Base-by-base conservation (phyloP, 2,329 filamentous ascomycete genomes). In the Botrytis cinerea region DNA sequence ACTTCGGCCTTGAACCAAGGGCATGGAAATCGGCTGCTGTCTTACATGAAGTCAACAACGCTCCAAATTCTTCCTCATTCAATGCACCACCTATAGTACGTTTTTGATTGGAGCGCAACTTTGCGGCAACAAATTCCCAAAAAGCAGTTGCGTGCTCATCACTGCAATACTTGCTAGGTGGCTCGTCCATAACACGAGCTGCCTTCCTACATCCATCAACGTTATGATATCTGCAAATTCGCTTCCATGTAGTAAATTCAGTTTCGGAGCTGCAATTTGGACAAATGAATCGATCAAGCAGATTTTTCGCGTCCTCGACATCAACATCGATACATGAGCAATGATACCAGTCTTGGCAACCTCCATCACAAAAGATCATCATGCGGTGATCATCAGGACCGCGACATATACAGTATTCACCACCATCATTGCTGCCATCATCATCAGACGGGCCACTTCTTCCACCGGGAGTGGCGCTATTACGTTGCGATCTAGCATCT, bases 291-390 rank as follows among this genome's bases (percentile, higher is more conserved):
- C 76, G 76, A 73, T 81, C 79, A n/a, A 81, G 74, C 20, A 81
- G 75, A 54, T 79, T 76, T 57, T 76, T 78, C 32, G 79, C 78
- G 68, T 80, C 80, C 2, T 75, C 76, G 22, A 78, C 77, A 40
- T 79, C 74, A 46, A 81, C 76, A 51, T 75, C 73, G 54, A 81
- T 75, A 54, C 80, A 81, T 22, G 76, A 77, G 71, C 78, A 80
- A 70, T 81, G 80, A 66, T 79, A 81, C 80, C 80, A 81, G 60
- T 81, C 80, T 43, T 80, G 75, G 61, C 80, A 81, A 32, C 77
- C 77, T 16, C 80, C 80, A 62, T 81, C 80, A 64, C 80, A 81
- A 40, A 77, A 77, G 14, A 81, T 78, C 79, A 81, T 81, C 78
- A 80, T 80, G 12, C 78, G 76, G 72, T 80, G 78, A 76, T 81